Evolutionary conservation across 2,329 filamentous ascomycete species (phyloP).

Genomic region (Fusarium paranaense): DNA sequence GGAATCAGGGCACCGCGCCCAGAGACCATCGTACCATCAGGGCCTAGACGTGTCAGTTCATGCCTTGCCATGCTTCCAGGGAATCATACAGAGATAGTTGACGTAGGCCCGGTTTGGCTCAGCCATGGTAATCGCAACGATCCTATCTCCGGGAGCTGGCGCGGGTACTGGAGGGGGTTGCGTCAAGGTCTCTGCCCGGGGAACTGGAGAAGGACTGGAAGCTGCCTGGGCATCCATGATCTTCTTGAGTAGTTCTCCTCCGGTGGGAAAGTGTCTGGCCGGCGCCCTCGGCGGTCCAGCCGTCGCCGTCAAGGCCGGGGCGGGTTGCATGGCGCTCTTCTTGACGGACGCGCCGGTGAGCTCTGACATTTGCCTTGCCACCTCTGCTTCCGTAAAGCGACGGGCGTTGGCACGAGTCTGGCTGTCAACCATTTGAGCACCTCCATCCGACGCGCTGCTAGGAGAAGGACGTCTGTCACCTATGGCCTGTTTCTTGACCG

Average conservation of each 20-base stretch:
- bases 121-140: slow-evolving; percentile 29
- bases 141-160: slow-evolving; percentile 4
- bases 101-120: slow-evolving; percentile 30
- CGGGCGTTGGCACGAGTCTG: slow-evolving; percentile 15
- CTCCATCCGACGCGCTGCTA: neutral
- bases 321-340: slow-evolving; percentile 14
- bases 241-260: slow-evolving; percentile 27
- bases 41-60: slow-evolving; percentile 27
- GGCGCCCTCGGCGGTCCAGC: neutral
- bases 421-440: neutral
- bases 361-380: slow-evolving; percentile 17
- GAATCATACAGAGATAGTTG: slow-evolving; percentile 26
- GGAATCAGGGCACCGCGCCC: slow-evolving; percentile 50
- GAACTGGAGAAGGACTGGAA: slow-evolving; percentile 6
- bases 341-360: slow-evolving; percentile 7
- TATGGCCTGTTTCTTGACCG: slow-evolving; percentile 13
- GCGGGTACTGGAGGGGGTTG: neutral
- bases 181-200: neutral
- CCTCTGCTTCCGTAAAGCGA: slow-evolving; percentile 38
- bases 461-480: neutral
- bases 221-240: slow-evolving; percentile 6
- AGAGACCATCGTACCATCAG: slow-evolving; percentile 5
- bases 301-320: neutral
- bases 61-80: neutral
- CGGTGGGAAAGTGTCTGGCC: slow-evolving; percentile 20